A percentile compares a stretch with the other conserved stretches of the same genome.
phyloP scores from a whole-genome alignment of 108 stramenopile species.

The Skeletonema menzelii region DNA sequence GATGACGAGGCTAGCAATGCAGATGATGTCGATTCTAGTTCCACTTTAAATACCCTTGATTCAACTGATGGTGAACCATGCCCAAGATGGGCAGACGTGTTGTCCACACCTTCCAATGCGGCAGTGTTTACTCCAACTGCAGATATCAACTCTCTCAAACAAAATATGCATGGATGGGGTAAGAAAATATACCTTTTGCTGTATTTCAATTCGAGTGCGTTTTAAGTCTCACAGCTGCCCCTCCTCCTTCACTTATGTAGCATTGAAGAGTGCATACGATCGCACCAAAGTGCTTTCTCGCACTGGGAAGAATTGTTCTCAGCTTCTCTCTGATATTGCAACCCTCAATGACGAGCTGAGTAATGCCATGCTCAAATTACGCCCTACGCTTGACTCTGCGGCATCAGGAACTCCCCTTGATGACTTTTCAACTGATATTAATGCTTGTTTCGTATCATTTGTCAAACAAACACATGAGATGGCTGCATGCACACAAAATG shows the following conservation, averaged over 20 bases:
- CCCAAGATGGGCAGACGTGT: constrained; percentile 23
- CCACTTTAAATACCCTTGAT: neutral
- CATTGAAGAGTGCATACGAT: constrained; percentile 18
- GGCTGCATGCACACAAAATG: constrained; percentile 12
- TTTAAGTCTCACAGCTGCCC: neutral
- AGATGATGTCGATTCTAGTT: neutral
- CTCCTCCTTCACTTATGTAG: neutral
- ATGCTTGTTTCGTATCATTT: constrained; percentile 23
- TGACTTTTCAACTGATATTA: constrained; percentile 23
- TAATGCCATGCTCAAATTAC: constrained; percentile 8
- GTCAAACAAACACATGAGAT: constrained; percentile 6
- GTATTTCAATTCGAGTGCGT: neutral
- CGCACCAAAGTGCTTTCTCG: constrained; percentile 28
- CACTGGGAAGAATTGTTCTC: constrained; percentile 21
- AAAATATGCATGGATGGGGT: constrained; percentile 35
- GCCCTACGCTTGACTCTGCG: constrained; percentile 16
- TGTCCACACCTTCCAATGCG: constrained; percentile 14
- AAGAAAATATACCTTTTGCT: neutral
- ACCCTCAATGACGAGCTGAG: constrained; percentile 26
- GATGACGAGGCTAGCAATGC: neutral
- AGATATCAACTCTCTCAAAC: constrained; percentile 11
- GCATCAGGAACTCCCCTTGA: constrained; percentile 16
- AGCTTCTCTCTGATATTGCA: constrained; percentile 27
- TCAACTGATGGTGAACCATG: neutral
- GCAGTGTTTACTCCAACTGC: constrained; percentile 18